Evolutionary conservation across 345 rosid species (phyloP), one percentile per base, ranked within the genome.

Genomic region (Dimocarpus longan): DNA sequence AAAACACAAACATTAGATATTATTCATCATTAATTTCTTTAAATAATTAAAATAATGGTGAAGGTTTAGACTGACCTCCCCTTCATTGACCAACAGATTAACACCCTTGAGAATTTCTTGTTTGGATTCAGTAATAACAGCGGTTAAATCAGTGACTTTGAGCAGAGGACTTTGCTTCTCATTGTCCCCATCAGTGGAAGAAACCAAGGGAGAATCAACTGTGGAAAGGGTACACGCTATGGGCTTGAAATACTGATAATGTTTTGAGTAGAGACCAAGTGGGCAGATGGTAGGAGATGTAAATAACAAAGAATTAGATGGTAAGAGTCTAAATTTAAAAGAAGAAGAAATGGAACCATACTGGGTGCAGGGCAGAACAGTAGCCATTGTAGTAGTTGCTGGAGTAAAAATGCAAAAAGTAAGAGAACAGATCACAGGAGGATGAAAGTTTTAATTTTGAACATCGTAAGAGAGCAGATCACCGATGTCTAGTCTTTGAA

Each of bases 61-160:
- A 9, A 79, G n/a, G n/a, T 7, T 60, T 15, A 64, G 1, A 71
- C 77, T 72, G 40, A 91, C 99, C 98, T 97, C 99, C 80, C 99
- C 99, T 83, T 92, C 92, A 80, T 84, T 82, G 54, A 97, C 75
- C 59, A 92, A 80, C 18, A 97, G 89, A 76, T 92, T 85, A 8
- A 97, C 93, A 32, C 98, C 98, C 81, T 90, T 90, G 78, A 94
- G 92, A 73, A 97, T 92, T 87, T 94, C 92, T 85, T 94, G 94
- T 66, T 88, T 88, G 63, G 98, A 85, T 72, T 94, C 94, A 2
- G 90, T 78, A 82, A 97, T 88, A 67, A 89, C 95, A 0, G 97
- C 98, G 44, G 88, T 94, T 84, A 97, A 85, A 80, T 85, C 95
- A 73, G 78, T 90, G 84, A 94, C 98, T 73, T 91, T 90, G 10